Conservation (phyloP, 345 rosid species). For the Linum usitatissimum region DNA sequence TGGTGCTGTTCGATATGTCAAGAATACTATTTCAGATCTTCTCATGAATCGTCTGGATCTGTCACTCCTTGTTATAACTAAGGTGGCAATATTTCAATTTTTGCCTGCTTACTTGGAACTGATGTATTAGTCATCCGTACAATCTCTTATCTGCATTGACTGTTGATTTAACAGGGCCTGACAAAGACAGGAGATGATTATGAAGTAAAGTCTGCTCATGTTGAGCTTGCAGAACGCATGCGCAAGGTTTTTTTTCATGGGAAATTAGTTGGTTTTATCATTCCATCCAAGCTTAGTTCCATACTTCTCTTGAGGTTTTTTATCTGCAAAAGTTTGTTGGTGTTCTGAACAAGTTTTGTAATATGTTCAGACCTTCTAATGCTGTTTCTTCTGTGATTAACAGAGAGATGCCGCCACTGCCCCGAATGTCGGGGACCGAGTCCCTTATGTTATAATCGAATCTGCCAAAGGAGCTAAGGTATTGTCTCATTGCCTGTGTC, state of each 20-base stretch:
- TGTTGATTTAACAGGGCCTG: conserved; percentile 53
- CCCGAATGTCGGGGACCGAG: conserved; percentile 90
- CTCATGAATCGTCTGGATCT: conserved; percentile 96
- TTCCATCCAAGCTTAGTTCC: neutral
- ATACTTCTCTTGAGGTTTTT: too few relatives aligned
- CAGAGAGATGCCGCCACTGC: conserved; percentile 99
- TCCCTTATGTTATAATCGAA: conserved; percentile 83
- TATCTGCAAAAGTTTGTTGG: neutral
- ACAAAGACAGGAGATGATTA: conserved; percentile 94
- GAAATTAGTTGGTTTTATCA: neutral
- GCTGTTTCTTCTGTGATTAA: conserved; percentile 21
- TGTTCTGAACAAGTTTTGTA: neutral
- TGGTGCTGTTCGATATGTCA: conserved; percentile 81
- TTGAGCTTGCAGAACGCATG: conserved; percentile 97
- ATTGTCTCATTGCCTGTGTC: conserved; percentile 8
- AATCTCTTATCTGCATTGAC: conserved; percentile 11
- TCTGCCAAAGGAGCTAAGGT: conserved; percentile 99
- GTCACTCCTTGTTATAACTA: conserved; percentile 92
- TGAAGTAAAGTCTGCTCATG: conserved; percentile 93
- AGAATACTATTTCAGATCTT: conserved; percentile 87
- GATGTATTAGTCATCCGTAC: conserved; percentile 1
- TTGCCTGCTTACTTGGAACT: conserved; percentile 13
- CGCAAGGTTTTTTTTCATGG: conserved; percentile 49
- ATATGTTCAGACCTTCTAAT: neutral
- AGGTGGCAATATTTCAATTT: conserved; percentile 38